These are phyloP conservation scores for Pachysolen tannophilus DNA, from an alignment of 805 yeast species.

Conservation along the genomic window DNA sequence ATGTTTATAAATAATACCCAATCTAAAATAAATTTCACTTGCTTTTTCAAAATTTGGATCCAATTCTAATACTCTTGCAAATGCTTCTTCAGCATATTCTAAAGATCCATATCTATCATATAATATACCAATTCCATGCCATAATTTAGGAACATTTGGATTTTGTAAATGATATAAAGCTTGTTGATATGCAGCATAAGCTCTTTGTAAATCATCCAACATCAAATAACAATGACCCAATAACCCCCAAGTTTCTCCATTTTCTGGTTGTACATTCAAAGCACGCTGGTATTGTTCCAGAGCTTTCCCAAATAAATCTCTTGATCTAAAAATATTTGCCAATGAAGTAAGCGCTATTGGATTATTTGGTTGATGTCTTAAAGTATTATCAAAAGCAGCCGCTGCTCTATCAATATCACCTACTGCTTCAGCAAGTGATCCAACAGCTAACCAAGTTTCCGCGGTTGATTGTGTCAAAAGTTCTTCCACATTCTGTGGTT, in stretches of 20 bases:
- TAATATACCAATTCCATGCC: conserved; percentile 98
- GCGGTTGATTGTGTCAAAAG: conserved; percentile 45
- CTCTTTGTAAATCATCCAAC: conserved; percentile 93
- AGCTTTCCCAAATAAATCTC: conserved; percentile 89
- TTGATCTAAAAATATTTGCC: conserved; percentile 81
- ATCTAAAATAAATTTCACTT: conserved; percentile 89
- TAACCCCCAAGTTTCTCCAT: conserved; percentile 96
- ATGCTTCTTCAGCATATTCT: conserved; percentile 98
- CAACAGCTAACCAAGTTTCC: conserved; percentile 84
- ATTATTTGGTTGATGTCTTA: conserved; percentile 79
- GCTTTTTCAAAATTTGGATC: conserved; percentile 96
- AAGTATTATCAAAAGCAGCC: conserved; percentile 78
- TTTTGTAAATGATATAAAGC: conserved; percentile 86
- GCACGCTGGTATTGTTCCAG: conserved; percentile 92
- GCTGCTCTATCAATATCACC: conserved; percentile 88
- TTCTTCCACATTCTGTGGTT: conserved; percentile 18
- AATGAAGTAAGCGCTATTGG: conserved; percentile 78
- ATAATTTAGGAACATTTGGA: conserved; percentile 90
- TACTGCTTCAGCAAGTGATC: conserved; percentile 80
- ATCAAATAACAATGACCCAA: conserved; percentile 94
- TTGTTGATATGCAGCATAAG: conserved; percentile 94
- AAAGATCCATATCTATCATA: conserved; percentile 94
- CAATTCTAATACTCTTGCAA: conserved; percentile 89
- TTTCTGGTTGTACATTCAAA: conserved; percentile 68
- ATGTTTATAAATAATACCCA: conserved; percentile 94